Evolutionary conservation across 192 early-diverging fungal species (phyloP).

Genomic region (Spizellomyces punctatus): DNA sequence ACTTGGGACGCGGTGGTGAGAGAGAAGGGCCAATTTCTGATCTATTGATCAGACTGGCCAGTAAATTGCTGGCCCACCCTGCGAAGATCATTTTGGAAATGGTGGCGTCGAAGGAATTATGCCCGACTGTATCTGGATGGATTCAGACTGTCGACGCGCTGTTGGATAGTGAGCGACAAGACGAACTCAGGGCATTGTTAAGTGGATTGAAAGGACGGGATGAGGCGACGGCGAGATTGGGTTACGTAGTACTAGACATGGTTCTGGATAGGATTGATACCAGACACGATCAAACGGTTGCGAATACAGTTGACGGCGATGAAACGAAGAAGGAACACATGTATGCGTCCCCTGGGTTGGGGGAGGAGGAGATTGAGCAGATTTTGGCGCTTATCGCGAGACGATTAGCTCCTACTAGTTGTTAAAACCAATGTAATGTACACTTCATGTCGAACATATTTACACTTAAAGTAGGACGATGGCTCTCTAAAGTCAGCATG

Average conservation of each 20-base stretch:
- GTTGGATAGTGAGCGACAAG: background rate
- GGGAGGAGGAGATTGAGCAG: constrained; percentile 2
- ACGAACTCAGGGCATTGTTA: background rate
- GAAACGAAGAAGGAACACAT: background rate
- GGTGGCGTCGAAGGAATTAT: background rate
- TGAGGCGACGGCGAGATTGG: background rate
- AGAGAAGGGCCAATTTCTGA: background rate
- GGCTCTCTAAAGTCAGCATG: no score
- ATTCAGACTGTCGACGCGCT: constrained; percentile 9
- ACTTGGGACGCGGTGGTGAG: background rate
- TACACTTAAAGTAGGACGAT: no score
- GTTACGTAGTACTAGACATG: constrained; percentile 1
- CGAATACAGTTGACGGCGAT: no score
- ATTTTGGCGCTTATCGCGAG: constrained; percentile 5
- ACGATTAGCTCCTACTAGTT: background rate
- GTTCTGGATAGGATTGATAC: constrained; percentile 15
- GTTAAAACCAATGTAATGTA: no score
- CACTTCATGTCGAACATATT: no score
- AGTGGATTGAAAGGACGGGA: background rate
- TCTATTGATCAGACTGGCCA: background rate
- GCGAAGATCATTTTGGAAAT: background rate
- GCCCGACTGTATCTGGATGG: constrained; percentile 18
- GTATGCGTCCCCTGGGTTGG: background rate
- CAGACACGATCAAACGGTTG: no score
- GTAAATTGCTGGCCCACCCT: background rate